phyloP scores from a whole-genome alignment of 805 yeast genomes.

The Pichia sporocuriosa region DNA sequence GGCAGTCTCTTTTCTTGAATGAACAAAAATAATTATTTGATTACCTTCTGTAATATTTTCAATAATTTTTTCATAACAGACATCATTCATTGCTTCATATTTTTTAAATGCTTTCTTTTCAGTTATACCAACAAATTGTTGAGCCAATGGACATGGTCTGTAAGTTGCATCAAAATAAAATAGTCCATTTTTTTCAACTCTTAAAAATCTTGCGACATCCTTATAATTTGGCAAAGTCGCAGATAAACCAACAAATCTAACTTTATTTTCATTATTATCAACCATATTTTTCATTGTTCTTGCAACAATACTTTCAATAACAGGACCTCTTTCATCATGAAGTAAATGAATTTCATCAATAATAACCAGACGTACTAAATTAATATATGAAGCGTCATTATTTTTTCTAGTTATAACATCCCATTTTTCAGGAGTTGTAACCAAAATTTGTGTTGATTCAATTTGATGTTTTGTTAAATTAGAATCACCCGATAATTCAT shows the following conservation, averaged over 20 bases:
- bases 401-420: slow-evolving; percentile 87
- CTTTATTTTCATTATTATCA: slow-evolving; percentile 35
- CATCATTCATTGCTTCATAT: slow-evolving; percentile 79
- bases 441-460: slow-evolving; percentile 69
- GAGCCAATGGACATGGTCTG: slow-evolving; percentile 90
- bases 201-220: slow-evolving; percentile 79
- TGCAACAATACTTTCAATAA: slow-evolving; percentile 79
- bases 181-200: slow-evolving; percentile 58
- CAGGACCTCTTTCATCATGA: slow-evolving; percentile 95
- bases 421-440: slow-evolving; percentile 97
- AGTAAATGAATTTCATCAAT: slow-evolving; percentile 90
- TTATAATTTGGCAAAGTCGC: slow-evolving; percentile 87
- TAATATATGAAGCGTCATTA: slow-evolving; percentile 56
- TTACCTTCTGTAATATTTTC: slow-evolving; percentile 58
- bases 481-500: slow-evolving; percentile 88
- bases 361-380: slow-evolving; percentile 61
- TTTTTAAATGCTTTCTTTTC: slow-evolving; percentile 76
- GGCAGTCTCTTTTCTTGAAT: slow-evolving; percentile 85
- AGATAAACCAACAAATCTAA: slow-evolving; percentile 77
- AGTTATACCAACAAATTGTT: slow-evolving; percentile 81
- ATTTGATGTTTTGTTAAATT: slow-evolving; percentile 71
- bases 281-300: slow-evolving; percentile 51
- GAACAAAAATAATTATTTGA: slow-evolving; percentile 87
- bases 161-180: slow-evolving; percentile 78
- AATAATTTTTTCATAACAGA: slow-evolving; percentile 73